Conservation (phyloP, 306 rosid genomes). For the Nissolia schottii region DNA sequence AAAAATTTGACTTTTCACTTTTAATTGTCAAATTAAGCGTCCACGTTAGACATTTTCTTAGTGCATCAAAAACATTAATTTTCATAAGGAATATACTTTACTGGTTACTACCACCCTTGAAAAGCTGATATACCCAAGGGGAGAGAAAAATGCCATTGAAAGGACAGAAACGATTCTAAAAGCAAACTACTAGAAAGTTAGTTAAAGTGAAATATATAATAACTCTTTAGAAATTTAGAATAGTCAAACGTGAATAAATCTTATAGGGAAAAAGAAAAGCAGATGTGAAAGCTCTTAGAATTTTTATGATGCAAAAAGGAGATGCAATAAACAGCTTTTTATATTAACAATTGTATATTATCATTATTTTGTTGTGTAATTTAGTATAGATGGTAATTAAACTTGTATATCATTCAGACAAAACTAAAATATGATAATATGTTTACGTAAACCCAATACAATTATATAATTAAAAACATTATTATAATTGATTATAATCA, state of each 20-base stretch:
- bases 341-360: not conserved
- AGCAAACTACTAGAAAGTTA: conserved; percentile 12
- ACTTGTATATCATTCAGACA: too few species aligned
- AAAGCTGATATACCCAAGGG: not conserved
- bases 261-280: not conserved
- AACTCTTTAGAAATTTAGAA: not conserved
- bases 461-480: too few species aligned
- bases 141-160: not conserved
- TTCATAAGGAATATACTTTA: not conserved
- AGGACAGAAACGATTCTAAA: conserved; percentile 22
- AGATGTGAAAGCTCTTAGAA: not conserved
- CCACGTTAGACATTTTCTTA: not conserved
- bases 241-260: not conserved
- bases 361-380: not conserved
- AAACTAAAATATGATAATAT: too few species aligned
- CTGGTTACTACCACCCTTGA: not conserved
- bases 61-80: conserved; percentile 9
- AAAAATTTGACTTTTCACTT: not conserved
- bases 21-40: not conserved
- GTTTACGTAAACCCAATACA: too few species aligned
- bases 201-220: conserved; percentile 6
- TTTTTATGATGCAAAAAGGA: not conserved
- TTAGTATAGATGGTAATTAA: too few species aligned
- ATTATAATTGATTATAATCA: too few species aligned
- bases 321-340: not conserved